Percentiles rank a stretch among this genome's conserved stretches.
Conservation (phyloP, 2,329 filamentous ascomycete genomes). For the Microsporum audouinii region DNA sequence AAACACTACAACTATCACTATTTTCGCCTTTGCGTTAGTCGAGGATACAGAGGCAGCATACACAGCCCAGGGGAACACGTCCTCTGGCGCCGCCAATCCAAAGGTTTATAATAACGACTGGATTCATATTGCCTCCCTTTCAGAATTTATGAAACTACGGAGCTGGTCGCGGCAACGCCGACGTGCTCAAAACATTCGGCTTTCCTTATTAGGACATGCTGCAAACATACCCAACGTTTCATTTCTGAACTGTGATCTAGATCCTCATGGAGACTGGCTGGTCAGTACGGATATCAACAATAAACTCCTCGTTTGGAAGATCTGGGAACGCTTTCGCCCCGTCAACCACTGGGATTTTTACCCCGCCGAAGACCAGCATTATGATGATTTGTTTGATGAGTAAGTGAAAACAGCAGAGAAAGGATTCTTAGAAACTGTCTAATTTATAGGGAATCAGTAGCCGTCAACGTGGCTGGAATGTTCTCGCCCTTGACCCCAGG, state of each 20-base stretch:
- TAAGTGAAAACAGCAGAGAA: conserved; percentile 3
- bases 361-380: not conserved
- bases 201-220: conserved; percentile 33
- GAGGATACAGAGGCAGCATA: conserved; percentile 19
- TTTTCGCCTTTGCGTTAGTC: conserved; percentile 49
- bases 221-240: conserved; percentile 48
- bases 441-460: conserved; percentile 8
- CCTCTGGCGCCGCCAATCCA: conserved; percentile 3
- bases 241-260: conserved; percentile 48
- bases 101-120: conserved; percentile 19
- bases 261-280: conserved; percentile 46
- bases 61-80: conserved; percentile 17
- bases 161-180: conserved; percentile 22
- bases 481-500: conserved; percentile 36
- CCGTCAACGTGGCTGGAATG: conserved; percentile 33
- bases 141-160: conserved; percentile 20
- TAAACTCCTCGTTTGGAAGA: conserved; percentile 39
- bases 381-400: conserved; percentile 4
- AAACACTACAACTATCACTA: conserved; percentile 52
- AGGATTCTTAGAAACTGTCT: conserved; percentile 17
- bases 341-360: conserved; percentile 14
- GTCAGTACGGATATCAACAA: conserved; percentile 47
- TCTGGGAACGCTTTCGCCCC: conserved; percentile 30
- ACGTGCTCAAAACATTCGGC: conserved; percentile 33
- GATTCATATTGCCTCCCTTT: conserved; percentile 21